Percentiles rank a stretch among this genome's conserved stretches.
phyloP scores from a whole-genome alignment of 2,329 filamentous ascomycete genomes.

The Ceratocystis papillata region DNA sequence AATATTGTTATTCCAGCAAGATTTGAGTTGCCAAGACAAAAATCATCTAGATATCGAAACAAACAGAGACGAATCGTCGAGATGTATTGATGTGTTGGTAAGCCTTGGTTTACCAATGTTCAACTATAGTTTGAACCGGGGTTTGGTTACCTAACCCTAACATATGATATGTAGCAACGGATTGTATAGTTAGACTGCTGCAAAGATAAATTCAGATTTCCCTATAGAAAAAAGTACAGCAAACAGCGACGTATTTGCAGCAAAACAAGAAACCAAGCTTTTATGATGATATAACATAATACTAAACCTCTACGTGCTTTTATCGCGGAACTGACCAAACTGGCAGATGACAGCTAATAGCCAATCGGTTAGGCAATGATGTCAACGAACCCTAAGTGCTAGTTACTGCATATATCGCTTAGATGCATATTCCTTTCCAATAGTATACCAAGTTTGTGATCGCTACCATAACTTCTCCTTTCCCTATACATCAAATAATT shows the following conservation, averaged over 20 bases:
- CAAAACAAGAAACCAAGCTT: no score
- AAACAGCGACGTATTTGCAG: no score
- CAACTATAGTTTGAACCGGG: background rate
- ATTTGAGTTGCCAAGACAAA: background rate
- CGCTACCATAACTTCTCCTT: background rate
- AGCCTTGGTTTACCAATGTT: background rate
- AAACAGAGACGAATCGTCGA: background rate
- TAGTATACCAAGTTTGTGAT: background rate
- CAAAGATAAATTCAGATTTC: no score
- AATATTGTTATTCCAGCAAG: background rate
- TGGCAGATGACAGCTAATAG: no score
- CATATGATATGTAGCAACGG: no score
- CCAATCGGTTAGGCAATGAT: background rate
- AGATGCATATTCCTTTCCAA: slow-evolving; percentile 7
- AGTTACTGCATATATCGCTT: background rate
- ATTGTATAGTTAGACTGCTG: no score
- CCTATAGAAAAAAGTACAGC: no score
- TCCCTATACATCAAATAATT: background rate
- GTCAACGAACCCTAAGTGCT: background rate
- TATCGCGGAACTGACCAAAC: no score
- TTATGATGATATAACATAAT: no score
- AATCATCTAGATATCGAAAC: no score
- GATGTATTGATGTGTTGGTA: background rate
- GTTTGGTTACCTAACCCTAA: background rate
- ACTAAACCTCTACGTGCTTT: no score